Conservation (phyloP, 805 yeast genomes). For the Candida golubevii region DNA sequence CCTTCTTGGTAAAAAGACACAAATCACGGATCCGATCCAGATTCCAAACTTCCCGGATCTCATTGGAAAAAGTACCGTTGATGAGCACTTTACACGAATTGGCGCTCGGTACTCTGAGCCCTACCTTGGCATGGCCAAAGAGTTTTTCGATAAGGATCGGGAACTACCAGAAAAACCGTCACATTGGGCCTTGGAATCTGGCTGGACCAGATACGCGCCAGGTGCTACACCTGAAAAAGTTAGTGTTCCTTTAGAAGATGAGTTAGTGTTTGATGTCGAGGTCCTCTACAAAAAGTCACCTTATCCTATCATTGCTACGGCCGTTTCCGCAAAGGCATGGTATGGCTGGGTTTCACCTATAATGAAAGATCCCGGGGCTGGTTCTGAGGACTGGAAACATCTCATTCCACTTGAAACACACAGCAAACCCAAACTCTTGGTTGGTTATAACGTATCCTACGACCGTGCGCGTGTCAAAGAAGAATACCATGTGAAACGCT, state of each 20-base stretch:
- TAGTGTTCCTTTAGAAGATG: slow-evolving; percentile 63
- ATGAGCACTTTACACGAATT: slow-evolving; percentile 77
- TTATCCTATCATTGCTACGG: slow-evolving; percentile 78
- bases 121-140: slow-evolving; percentile 49
- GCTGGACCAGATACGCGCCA: slow-evolving; percentile 75
- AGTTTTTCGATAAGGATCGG: slow-evolving; percentile 32
- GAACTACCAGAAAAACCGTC: slow-evolving; percentile 43
- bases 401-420: slow-evolving; percentile 69
- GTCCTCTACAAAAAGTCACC: slow-evolving; percentile 69
- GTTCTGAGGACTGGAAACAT: slow-evolving; percentile 46
- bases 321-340: slow-evolving; percentile 77
- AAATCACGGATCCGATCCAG: slow-evolving; percentile 52
- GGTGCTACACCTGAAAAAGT: slow-evolving; percentile 56
- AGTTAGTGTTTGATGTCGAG: slow-evolving; percentile 85
- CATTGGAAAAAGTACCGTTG: slow-evolving; percentile 64
- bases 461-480: slow-evolving; percentile 85
- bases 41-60: slow-evolving; percentile 60
- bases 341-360: slow-evolving; percentile 93
- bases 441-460: slow-evolving; percentile 89
- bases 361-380: slow-evolving; percentile 37
- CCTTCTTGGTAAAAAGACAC: slow-evolving; percentile 72
- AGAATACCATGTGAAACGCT: slow-evolving; percentile 65
- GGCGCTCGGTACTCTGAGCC: slow-evolving; percentile 60
- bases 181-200: slow-evolving; percentile 57
- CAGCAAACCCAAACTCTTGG: slow-evolving; percentile 49